Base-by-base conservation (phyloP, 495 filamentous ascomycete genomes). In the Penicillium riverlandense region DNA sequence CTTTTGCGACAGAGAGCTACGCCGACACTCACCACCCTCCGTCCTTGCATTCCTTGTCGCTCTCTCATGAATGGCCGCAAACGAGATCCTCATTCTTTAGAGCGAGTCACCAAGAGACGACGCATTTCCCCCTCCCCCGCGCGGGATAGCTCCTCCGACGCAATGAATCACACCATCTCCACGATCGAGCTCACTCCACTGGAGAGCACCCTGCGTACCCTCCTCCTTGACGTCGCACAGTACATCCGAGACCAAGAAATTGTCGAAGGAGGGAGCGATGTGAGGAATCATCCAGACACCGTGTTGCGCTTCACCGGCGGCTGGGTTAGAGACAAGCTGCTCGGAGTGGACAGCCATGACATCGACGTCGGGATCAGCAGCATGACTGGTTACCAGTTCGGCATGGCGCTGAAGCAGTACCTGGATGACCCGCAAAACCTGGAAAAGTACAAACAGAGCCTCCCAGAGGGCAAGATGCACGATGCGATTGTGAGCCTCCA, bases 291-390 rank as follows among this genome's bases (percentile, higher is more conserved):
- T 11, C 53, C 60, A 1, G 47, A 56, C n/a, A 66, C 64, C 0
- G 61, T 70, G 5, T 49, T 99, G 12, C 85, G 92, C 10, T 96
- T 91, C 66, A 90, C 94, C 10, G 92, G 92, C 34, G 92, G 92
- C n/a, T 99, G 92, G 92, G 94, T 99, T 27, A 82, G 92, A 33
- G 92, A 99, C 72, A 97, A 96, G 72, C 76, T 99, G 8, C 75
- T 99, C 1, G 86, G 84, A 8, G 67, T 83, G 22, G 70, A 66
- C 29, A 92, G 88, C 58, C 78, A 94, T 59, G 92, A 99, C 53
- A 95, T 99, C 49, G 92, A 99, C 58, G 85, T 91, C 32, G 88
- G 85, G 27, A 95, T 99, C 68, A 92, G 91, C 69, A 83, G 76
- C 40, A 92, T 96, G 89, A 97, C 90, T 0, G 92, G 92, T 35